phyloP scores from a whole-genome alignment of 257 asterid genomes.

The Salvia splendens region DNA sequence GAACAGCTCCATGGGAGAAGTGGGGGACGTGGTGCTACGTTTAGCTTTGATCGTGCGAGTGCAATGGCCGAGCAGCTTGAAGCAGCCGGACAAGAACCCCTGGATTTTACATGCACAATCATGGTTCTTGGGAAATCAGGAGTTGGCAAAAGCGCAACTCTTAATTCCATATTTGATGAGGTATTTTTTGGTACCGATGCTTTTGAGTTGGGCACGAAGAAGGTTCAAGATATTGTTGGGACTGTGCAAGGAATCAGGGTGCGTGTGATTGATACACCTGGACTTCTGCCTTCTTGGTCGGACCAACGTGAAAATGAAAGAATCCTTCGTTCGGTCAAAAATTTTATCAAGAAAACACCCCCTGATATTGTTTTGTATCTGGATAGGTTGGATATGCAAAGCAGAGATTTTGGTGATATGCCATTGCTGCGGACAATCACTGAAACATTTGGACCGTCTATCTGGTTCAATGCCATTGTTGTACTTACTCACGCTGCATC shows the following conservation, averaged over 20 bases:
- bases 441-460: constrained; percentile 82
- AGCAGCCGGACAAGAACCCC: constrained; percentile 88
- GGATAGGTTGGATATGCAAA: constrained; percentile 94
- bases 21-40: constrained; percentile 85
- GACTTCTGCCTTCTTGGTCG: constrained; percentile 93
- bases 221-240: constrained; percentile 97
- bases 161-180: constrained; percentile 92
- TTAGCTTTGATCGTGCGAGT: constrained; percentile 98
- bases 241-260: constrained; percentile 96
- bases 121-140: constrained; percentile 99
- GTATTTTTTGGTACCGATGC: constrained; percentile 86
- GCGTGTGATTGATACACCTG: constrained; percentile 94
- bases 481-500: constrained; percentile 98
- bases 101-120: constrained; percentile 93
- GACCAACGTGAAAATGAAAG: constrained; percentile 93
- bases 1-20: constrained; percentile 95
- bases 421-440: constrained; percentile 91
- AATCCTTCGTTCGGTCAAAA: constrained; percentile 73
- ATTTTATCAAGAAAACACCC: constrained; percentile 76
- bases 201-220: constrained; percentile 77
- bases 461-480: constrained; percentile 98
- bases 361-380: constrained; percentile 97
- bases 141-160: constrained; percentile 98
- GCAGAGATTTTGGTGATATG: constrained; percentile 88
- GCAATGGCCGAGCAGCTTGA: constrained; percentile 99